Base-by-base conservation (phyloP, 306 rosid species). In the Casuarina cunninghamiana region DNA sequence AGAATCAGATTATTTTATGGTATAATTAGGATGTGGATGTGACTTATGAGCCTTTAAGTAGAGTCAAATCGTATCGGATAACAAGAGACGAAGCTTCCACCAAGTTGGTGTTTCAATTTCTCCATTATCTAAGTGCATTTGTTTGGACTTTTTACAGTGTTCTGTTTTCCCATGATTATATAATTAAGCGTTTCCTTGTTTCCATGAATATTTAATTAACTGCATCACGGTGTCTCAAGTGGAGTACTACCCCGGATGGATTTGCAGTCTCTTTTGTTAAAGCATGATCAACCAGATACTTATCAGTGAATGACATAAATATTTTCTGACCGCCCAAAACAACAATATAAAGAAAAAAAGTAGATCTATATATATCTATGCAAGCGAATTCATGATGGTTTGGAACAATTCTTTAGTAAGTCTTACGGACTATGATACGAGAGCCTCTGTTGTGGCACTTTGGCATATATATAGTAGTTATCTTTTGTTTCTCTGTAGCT, bases 1-100 rank as follows among this genome's bases (percentile, higher is more conserved):
- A 74, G 73, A 70, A 69, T 70, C 37, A 53, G 71, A 48, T 61
- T 69, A 42, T 67, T 78, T 73, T 63, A 38, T 70, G 73, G 60
- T 60, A 37, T 55, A 37, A 38, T 10, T 42, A 41, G 41, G 63
- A 62, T 69, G 43, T 16, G 21, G 46, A 48, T 62, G 19, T 26
- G 11, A 39, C 60, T 49, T 58, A 21, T 67, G 45, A 2, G 2
- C 72, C 77, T 19, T 75, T 72, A 66, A 21, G 67, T 74, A 32
- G 49, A 53, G 74, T 74, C 77, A 71, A 26, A 70, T 73, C 10
- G 5, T 38, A 41, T 12, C 10, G 68, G 68, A 46, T 65, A 26
- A 26, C 32, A 26, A 26, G 32, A 26, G 32, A 26, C 32, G 32
- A 26, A 26, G 32, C 32, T 26, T 26, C 32, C 32, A 26, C 32